A percentile compares a stretch with the other conserved stretches of the same genome.
Evolutionary conservation across 2,329 filamentous ascomycete genomes (phyloP).

Genomic region (Sarocladium brachiariae): DNA sequence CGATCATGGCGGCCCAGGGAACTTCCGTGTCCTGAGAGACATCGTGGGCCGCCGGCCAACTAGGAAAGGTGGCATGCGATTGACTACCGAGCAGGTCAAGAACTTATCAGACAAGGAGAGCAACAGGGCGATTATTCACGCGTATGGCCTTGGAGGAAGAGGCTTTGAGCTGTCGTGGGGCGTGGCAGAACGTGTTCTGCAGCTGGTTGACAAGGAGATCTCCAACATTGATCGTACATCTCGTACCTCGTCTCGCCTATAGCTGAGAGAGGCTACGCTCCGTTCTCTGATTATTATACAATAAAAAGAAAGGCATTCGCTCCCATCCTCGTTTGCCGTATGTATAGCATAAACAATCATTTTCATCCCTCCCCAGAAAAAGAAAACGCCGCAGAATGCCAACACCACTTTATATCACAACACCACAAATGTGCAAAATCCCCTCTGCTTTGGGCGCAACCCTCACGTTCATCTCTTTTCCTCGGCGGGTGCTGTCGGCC

Average conservation of each 20-base stretch:
- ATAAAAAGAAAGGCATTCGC: conserved; percentile 4
- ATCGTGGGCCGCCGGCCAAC: conserved; percentile 39
- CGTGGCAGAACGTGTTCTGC: conserved; percentile 32
- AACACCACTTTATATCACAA: neutral
- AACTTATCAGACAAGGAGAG: neutral
- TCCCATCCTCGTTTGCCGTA: neutral
- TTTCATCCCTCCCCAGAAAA: neutral
- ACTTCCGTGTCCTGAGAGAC: conserved; percentile 31
- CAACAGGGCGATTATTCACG: conserved; percentile 33
- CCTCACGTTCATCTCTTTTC: conserved; percentile 16
- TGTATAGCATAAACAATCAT: neutral
- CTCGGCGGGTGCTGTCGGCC: conserved; percentile 40
- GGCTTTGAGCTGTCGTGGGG: conserved; percentile 54
- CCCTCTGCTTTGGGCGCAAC: no score
- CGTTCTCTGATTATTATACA: conserved; percentile 5
- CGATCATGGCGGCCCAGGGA: conserved; percentile 10
- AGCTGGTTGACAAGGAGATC: neutral
- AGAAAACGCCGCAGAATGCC: conserved; percentile 7
- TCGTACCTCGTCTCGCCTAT: neutral
- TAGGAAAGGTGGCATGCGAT: conserved; percentile 39
- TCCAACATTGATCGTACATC: conserved; percentile 2
- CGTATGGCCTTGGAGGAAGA: conserved; percentile 50
- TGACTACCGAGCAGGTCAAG: conserved; percentile 40
- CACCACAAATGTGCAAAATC: no score
- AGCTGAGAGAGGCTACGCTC: neutral